Base-by-base conservation (phyloP, 1,284 basidiomycete species). In the Schizophyllum amplum region DNA sequence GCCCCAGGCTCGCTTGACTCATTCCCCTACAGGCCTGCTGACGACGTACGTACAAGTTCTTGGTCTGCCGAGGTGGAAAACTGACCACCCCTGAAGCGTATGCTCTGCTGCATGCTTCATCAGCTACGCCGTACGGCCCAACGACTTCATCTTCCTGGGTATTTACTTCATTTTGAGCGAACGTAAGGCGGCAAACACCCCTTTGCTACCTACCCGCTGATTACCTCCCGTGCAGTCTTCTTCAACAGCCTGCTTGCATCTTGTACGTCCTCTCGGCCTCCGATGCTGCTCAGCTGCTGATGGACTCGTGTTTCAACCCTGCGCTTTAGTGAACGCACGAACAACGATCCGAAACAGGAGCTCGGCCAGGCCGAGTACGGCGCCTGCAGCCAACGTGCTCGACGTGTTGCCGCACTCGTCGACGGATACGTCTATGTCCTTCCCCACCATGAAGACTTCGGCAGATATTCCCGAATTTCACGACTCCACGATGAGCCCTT, bases 121-220 rank as follows among this genome's bases (percentile, higher is more conserved):
- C 54, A 68, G 67, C 55, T 71, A 68, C 42, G 60, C 67, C 5
- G 59, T 70, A 25, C 71, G 68, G 68, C 70, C 69, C 2, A 57
- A 64, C n/a, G 61, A 63, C n/a, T 67, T 71, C 53, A 67, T 67
- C 17, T 71, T 68, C 51, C 62, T 71, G 27, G 68, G 65, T 2
- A 63, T 71, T 27, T 71, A 71, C 53, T 42, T 42, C 33, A 17
- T 42, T 17, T 17, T 42, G 17, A 42, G 33, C 33, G 33, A 42
- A 42, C 17, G 33, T 42, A 42, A n/a, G n/a, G n/a, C 33, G 33
- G 11, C 33, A 13, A 13, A 13, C 33, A 2, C 33, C 2, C 2
- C 33, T 9, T 9, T 3, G 3, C 17, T 9, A 9, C 33, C 17
- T 9, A 13, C 3, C 33, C 33, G 33, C 7, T 9, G 17, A 9